These are phyloP conservation scores for Trametes coccinea DNA, from an alignment of 768 basidiomycete species.

Conservation along the genomic window DNA sequence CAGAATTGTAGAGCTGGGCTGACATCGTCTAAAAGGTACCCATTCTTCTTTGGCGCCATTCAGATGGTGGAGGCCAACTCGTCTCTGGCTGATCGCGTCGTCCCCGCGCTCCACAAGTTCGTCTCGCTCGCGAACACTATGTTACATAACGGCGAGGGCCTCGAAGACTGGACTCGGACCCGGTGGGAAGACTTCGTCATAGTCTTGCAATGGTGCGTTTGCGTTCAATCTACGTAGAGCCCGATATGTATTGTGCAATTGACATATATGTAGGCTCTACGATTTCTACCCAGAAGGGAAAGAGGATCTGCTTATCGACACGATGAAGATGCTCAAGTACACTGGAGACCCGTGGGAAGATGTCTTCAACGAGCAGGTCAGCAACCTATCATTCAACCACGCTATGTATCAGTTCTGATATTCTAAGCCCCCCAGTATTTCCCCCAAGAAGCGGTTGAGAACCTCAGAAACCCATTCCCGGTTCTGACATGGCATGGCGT, in stretches of 20 bases:
- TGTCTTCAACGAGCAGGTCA: slow-evolving; percentile 48
- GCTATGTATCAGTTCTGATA: not conserved
- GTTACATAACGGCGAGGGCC: slow-evolving; percentile 51
- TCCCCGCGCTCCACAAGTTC: slow-evolving; percentile 53
- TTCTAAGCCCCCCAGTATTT: slow-evolving; percentile 38
- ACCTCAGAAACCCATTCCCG: slow-evolving; percentile 47
- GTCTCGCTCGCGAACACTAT: slow-evolving; percentile 53
- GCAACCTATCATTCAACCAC: not conserved
- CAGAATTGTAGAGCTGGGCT: not conserved
- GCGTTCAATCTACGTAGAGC: not conserved
- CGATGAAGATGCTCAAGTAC: slow-evolving; percentile 52
- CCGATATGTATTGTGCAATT: no score
- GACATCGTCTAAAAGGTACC: slow-evolving; percentile 38
- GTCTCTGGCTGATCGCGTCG: slow-evolving; percentile 45
- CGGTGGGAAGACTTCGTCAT: slow-evolving; percentile 64
- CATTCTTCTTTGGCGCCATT: slow-evolving; percentile 59
- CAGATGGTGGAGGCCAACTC: slow-evolving; percentile 54
- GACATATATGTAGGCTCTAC: slow-evolving; percentile 43
- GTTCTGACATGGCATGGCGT: slow-evolving; percentile 55
- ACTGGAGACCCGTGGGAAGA: slow-evolving; percentile 57
- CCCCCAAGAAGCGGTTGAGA: slow-evolving; percentile 43
- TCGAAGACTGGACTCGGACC: slow-evolving; percentile 54
- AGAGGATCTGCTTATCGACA: slow-evolving; percentile 50
- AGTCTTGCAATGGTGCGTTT: slow-evolving; percentile 49
- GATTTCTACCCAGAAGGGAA: slow-evolving; percentile 52